A percentile compares a stretch with the other conserved stretches of the same genome.
These are phyloP conservation scores for Eustoma russellianum DNA, from an alignment of 257 asterid species.

Conservation along the genomic window DNA sequence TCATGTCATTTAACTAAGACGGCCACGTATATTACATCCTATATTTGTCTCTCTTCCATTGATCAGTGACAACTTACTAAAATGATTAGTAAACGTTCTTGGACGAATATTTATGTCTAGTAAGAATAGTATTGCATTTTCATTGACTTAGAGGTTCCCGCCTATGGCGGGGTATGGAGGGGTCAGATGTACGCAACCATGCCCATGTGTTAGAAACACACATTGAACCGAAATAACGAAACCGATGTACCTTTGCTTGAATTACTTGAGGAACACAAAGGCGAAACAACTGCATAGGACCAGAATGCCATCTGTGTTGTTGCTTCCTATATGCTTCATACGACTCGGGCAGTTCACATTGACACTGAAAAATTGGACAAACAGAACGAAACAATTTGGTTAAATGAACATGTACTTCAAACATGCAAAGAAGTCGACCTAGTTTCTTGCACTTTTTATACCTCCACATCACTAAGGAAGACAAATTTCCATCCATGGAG, in stretches of 20 bases:
- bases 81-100: no score
- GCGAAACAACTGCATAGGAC: conserved; percentile 95
- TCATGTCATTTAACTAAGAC: no score
- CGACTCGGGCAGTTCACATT: conserved; percentile 90
- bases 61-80: no score
- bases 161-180: no score
- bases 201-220: no score
- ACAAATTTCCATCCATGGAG: conserved; percentile 95
- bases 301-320: conserved; percentile 99
- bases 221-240: not conserved
- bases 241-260: conserved; percentile 45
- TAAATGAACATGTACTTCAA: not conserved
- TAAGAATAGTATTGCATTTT: no score
- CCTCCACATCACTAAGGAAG: conserved; percentile 91
- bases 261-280: conserved; percentile 82
- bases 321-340: conserved; percentile 95
- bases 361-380: conserved; percentile 44
- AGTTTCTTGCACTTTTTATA: conserved; percentile 8
- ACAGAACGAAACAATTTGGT: not conserved
- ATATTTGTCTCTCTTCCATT: no score
- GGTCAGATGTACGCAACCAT: no score
- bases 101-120: no score
- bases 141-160: no score
- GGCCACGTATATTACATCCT: no score
- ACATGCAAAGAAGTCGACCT: not conserved